A percentile compares a stretch with the other conserved stretches of the same genome.
Evolutionary conservation across 2,329 filamentous ascomycete genomes (phyloP).

Genomic region (Fulvia fulva): DNA sequence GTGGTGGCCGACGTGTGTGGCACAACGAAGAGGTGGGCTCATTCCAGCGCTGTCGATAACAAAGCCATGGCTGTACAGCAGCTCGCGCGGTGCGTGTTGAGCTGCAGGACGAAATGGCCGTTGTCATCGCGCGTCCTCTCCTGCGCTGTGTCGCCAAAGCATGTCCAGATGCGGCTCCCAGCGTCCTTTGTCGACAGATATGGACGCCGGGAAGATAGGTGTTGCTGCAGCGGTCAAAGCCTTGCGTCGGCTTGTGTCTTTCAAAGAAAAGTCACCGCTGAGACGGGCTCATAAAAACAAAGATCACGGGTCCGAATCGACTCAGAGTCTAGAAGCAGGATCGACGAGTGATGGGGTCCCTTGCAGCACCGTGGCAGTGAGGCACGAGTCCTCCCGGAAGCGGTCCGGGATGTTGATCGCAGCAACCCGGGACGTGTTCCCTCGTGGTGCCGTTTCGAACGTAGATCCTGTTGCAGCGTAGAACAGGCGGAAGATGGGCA

Average conservation of each 20-base stretch:
- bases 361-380: too few species aligned
- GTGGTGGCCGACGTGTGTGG: slow-evolving; percentile 14
- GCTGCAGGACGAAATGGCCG: slow-evolving; percentile 26
- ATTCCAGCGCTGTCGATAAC: slow-evolving; percentile 18
- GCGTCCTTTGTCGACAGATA: not conserved
- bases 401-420: slow-evolving; percentile 16
- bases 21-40: slow-evolving; percentile 21
- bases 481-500: slow-evolving; percentile 2
- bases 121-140: slow-evolving; percentile 27
- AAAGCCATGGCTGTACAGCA: slow-evolving; percentile 20
- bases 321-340: slow-evolving; percentile 12
- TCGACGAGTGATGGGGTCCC: slow-evolving; percentile 11
- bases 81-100: slow-evolving; percentile 19
- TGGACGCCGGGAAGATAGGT: not conserved
- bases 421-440: slow-evolving; percentile 8
- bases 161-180: slow-evolving; percentile 15
- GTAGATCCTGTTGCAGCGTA: not conserved
- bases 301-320: slow-evolving; percentile 6
- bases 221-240: not conserved
- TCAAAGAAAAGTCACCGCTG: not conserved
- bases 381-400: slow-evolving; percentile 7
- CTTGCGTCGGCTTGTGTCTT: slow-evolving; percentile 2
- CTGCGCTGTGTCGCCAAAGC: slow-evolving; percentile 19
- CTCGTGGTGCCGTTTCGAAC: slow-evolving; percentile 7
- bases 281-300: slow-evolving; percentile 3